Evolutionary conservation across 495 filamentous ascomycete genomes (phyloP).

Genomic region (Penicillium pulvis): DNA sequence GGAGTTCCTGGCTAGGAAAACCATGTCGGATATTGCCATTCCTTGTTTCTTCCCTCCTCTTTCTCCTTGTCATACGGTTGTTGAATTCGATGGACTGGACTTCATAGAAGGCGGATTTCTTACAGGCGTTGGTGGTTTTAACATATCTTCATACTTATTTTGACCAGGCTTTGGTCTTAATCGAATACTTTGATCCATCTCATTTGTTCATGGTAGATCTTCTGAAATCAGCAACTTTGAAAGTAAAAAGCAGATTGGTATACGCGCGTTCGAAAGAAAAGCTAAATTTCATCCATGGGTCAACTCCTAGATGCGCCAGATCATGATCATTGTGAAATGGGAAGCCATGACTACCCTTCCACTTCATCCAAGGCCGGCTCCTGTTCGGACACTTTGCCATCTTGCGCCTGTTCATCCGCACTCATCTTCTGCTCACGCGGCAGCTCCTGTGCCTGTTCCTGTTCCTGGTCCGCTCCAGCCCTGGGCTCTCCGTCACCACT

Average conservation of each 20-base stretch:
- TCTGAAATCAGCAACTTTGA: neutral
- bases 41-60: constrained; percentile 3
- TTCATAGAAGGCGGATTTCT: constrained; percentile 8
- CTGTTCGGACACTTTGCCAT: neutral
- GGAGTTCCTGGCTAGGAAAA: constrained; percentile 30
- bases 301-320: neutral
- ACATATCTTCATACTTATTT: neutral
- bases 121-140: neutral
- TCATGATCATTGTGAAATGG: neutral
- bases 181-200: neutral
- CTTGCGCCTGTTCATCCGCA: neutral
- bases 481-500: neutral
- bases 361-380: neutral
- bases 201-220: neutral
- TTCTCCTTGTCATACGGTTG: constrained; percentile 8
- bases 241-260: neutral
- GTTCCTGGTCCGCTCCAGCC: neutral
- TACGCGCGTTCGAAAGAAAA: neutral
- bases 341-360: neutral
- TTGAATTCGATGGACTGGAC: neutral
- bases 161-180: neutral
- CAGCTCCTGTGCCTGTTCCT: neutral
- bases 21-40: constrained; percentile 11
- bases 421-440: neutral
- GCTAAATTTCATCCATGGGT: neutral